Percentiles rank a stretch among this genome's conserved stretches.
Conservation (phyloP, 2,329 filamentous ascomycete genomes). For the Neopestalotiopsis sp. region DNA sequence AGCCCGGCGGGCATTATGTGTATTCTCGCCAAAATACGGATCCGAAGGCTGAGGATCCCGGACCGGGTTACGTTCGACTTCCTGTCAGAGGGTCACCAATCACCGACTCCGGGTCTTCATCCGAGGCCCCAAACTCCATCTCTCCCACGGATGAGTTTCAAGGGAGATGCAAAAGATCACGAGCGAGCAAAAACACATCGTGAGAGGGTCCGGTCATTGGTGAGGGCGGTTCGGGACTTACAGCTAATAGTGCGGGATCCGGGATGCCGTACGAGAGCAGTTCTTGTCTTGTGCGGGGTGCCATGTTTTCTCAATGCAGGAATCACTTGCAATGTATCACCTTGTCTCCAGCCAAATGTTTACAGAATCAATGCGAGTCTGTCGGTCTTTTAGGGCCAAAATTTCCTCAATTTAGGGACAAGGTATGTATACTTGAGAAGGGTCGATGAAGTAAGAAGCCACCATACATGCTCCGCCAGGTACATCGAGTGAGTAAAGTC, state of each 20-base stretch:
- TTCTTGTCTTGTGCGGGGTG: conserved; percentile 27
- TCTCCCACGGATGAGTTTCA: no score
- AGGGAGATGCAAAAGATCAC: neutral
- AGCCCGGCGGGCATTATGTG: conserved; percentile 24
- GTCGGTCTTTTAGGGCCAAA: no score
- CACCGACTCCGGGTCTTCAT: neutral
- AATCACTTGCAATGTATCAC: neutral
- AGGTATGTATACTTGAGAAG: neutral
- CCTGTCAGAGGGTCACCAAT: conserved; percentile 18
- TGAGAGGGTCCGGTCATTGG: neutral
- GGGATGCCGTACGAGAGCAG: conserved; percentile 27
- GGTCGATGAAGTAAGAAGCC: neutral
- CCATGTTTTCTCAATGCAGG: conserved; percentile 19
- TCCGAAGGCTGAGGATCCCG: conserved; percentile 28
- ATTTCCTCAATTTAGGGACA: no score
- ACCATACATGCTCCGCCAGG: neutral
- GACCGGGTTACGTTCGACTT: conserved; percentile 24
- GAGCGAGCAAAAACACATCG: neutral
- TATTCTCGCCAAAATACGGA: conserved; percentile 28
- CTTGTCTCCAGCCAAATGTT: neutral
- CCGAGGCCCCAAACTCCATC: no score
- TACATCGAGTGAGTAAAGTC: neutral
- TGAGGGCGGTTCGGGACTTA: conserved; percentile 14
- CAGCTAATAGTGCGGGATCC: conserved; percentile 27
- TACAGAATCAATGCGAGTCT: neutral